Base-by-base conservation (phyloP, 495 filamentous ascomycete species). In the Penicillium arizonense region DNA sequence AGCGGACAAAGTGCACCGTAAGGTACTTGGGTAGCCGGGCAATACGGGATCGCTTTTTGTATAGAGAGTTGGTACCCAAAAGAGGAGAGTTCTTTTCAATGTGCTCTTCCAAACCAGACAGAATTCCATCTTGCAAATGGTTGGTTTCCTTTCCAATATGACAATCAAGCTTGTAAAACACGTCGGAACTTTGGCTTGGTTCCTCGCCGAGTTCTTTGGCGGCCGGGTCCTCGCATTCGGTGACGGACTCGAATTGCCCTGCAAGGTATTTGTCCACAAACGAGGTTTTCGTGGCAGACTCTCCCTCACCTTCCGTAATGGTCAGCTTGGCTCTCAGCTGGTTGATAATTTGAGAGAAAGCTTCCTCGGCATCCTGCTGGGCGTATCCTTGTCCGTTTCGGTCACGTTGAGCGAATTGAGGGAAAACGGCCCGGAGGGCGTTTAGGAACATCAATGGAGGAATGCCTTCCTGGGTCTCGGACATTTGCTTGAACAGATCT, bases 291-390 rank as follows among this genome's bases (percentile, higher is more conserved):
- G 69, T 58, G 5, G 71, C 57, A 3, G 71, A 64, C 16, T 74
- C 71, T 8, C 65, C 64, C 9, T 73, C 74, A 3, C 74, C 78
- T 3, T 81, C 80, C 50, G 81, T 82, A 48, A 88, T 72, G 64
- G 86, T 87, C 48, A 97, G 71, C 65, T 89, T 95, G 56, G 87
- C 80, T 30, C 87, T 85, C 40, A 98, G 75, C 65, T 93, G 88
- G n/a, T 84, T 82, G 5, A 98, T 68, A 45, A 98, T 96, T 65
- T 97, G 93, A 18, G 95, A 95, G 89, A 93, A 98, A 14, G 91
- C 96, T 67, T 98, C 94, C 64, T 98, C 94, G 2, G 94, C 94
- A 75, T 98, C 94, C 71, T 98, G 94, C 64, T 98, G 94, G 7
- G 93, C 90, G 64, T 84, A 97, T 3, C 90, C 91, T 40, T 85